Conservation (phyloP, 2,329 filamentous ascomycete species). For the Ceratocystis harringtonii region DNA sequence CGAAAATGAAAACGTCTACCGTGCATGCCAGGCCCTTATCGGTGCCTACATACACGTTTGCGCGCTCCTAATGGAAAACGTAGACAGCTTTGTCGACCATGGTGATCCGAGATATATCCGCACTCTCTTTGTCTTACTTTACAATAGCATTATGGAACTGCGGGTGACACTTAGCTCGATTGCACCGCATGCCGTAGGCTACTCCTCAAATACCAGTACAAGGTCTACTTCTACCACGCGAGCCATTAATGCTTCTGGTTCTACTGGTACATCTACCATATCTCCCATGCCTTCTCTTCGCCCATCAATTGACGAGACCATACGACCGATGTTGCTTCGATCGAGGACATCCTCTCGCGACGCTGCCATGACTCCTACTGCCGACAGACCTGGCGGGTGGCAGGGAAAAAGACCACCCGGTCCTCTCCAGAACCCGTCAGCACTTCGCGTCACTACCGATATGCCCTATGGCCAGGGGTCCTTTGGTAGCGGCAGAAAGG, state of each 20-base stretch:
- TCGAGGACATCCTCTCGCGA: conserved; percentile 28
- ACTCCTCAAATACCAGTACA: conserved; percentile 7
- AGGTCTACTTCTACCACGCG: conserved; percentile 2
- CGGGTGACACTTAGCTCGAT: conserved; percentile 35
- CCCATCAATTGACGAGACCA: conserved; percentile 29
- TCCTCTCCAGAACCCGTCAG: conserved; percentile 35
- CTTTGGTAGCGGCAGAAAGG: conserved; percentile 24
- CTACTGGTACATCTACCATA: conserved; percentile 9
- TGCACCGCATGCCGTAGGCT: conserved; percentile 18
- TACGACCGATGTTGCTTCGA: conserved; percentile 26
- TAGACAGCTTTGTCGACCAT: conserved; percentile 49
- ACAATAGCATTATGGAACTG: conserved; percentile 53
- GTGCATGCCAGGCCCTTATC: conserved; percentile 48
- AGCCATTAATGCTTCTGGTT: background rate
- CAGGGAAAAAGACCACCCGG: conserved; percentile 22
- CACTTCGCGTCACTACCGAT: conserved; percentile 43
- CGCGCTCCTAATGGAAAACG: conserved; percentile 43
- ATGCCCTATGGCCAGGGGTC: conserved; percentile 34
- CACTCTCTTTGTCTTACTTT: conserved; percentile 46
- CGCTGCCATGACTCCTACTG: conserved; percentile 38
- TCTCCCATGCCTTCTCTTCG: conserved; percentile 8
- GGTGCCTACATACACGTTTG: conserved; percentile 52
- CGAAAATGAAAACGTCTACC: conserved; percentile 48
- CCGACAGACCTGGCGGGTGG: conserved; percentile 33
- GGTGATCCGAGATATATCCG: conserved; percentile 53